Evolutionary conservation across 2,329 filamentous ascomycete species (phyloP).

Genomic region (Epichloe typhina): DNA sequence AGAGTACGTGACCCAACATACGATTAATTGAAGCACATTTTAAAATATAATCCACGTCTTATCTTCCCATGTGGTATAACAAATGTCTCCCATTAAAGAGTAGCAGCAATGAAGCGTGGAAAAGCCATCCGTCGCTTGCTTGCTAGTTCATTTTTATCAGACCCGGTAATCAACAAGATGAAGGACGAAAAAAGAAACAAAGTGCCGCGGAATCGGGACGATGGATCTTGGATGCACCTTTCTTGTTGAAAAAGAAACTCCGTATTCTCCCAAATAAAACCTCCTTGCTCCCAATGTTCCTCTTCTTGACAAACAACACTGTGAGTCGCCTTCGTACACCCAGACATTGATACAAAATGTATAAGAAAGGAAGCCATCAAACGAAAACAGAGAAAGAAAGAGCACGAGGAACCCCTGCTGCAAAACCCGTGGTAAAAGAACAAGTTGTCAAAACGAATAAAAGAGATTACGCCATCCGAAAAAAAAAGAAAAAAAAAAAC

Average conservation of each 20-base stretch:
- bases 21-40: no score
- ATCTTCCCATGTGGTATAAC: neutral
- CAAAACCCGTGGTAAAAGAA: neutral
- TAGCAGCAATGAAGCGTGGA: neutral
- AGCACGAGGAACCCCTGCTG: neutral
- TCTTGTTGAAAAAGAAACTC: neutral
- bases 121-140: no score
- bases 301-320: neutral
- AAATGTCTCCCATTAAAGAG: conserved; percentile 1
- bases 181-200: neutral
- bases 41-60: no score
- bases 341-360: neutral
- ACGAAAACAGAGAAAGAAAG: neutral
- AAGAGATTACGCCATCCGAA: neutral
- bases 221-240: neutral
- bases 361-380: neutral
- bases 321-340: neutral
- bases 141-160: neutral
- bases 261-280: neutral
- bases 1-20: no score
- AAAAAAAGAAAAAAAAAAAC: neutral
- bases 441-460: neutral
- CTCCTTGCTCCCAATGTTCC: neutral
- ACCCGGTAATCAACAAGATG: neutral
- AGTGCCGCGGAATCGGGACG: neutral